These are phyloP conservation scores for Pseudocercospora fuligena DNA, from an alignment of 2,329 filamentous ascomycete genomes.

Conservation along the genomic window DNA sequence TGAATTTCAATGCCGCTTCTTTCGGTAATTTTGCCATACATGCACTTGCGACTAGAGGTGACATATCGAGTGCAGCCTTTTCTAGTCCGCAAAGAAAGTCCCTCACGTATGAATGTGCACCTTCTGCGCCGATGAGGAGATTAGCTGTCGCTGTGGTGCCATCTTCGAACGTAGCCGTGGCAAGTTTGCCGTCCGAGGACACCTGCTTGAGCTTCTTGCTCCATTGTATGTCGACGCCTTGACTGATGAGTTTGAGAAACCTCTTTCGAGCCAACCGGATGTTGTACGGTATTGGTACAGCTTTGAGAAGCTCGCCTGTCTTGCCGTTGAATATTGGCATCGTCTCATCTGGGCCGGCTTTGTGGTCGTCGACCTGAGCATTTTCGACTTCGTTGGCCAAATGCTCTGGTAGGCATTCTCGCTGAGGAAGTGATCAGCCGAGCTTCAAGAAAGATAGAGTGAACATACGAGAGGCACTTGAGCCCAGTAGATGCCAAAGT, in stretches of 20 bases:
- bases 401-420: conserved; percentile 27
- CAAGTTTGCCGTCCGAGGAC: conserved; percentile 18
- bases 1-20: conserved; percentile 22
- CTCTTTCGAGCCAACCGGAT: conserved; percentile 26
- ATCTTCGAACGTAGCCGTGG: conserved; percentile 34
- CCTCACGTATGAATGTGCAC: conserved; percentile 41
- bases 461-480: conserved; percentile 23
- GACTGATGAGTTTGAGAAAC: conserved; percentile 25
- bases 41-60: conserved; percentile 24
- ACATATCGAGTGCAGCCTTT: conserved; percentile 16
- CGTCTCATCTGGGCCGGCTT: conserved; percentile 24
- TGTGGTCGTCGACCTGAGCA: conserved; percentile 26
- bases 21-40: conserved; percentile 24
- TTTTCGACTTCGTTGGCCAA: conserved; percentile 23
- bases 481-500: conserved; percentile 30
- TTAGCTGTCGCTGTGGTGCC: conserved; percentile 31
- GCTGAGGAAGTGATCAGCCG: background rate
- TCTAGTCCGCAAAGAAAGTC: conserved; percentile 23
- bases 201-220: conserved; percentile 18
- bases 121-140: conserved; percentile 38
- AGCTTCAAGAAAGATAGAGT: background rate
- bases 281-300: conserved; percentile 25
- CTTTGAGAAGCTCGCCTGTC: conserved; percentile 23
- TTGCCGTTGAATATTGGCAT: conserved; percentile 29
- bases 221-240: conserved; percentile 24